A percentile compares a stretch with the other conserved stretches of the same genome.
Evolutionary conservation across 805 yeast species (phyloP).

Genomic region (Barnettozyma populi): DNA sequence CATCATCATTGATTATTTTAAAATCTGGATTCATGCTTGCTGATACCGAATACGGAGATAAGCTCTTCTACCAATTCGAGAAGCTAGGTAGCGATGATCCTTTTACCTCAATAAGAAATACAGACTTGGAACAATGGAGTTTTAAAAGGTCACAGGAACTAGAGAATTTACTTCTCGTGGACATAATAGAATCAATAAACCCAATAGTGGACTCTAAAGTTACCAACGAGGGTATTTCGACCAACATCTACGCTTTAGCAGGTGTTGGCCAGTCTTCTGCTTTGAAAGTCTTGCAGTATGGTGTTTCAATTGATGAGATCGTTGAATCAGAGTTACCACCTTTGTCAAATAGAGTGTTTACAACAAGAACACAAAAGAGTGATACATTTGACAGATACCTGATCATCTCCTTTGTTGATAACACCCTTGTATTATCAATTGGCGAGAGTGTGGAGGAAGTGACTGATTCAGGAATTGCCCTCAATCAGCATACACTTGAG

Average conservation of each 20-base stretch:
- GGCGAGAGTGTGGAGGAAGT: constrained; percentile 81
- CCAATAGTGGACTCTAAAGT: constrained; percentile 47
- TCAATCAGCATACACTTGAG: constrained; percentile 55
- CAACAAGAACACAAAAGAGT: constrained; percentile 42
- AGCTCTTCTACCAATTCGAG: constrained; percentile 72
- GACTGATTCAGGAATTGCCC: constrained; percentile 54
- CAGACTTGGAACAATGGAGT: constrained; percentile 26
- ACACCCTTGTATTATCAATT: constrained; percentile 68
- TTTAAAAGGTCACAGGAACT: constrained; percentile 32
- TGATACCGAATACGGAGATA: constrained; percentile 57
- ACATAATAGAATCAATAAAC: constrained; percentile 37
- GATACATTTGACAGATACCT: constrained; percentile 57
- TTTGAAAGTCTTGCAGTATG: constrained; percentile 46
- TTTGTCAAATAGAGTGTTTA: constrained; percentile 55
- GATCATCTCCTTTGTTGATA: constrained; percentile 56
- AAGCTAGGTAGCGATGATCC: constrained; percentile 60
- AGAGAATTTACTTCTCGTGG: constrained; percentile 56
- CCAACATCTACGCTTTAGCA: constrained; percentile 36
- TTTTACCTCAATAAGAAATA: constrained; percentile 25
- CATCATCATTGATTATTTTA: constrained; percentile 52
- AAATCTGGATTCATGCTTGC: constrained; percentile 74
- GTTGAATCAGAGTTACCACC: constrained; percentile 77
- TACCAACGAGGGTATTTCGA: constrained; percentile 27
- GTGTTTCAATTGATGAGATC: constrained; percentile 53
- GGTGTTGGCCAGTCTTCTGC: constrained; percentile 42